Evolutionary conservation across 2,329 filamentous ascomycete genomes (phyloP), one percentile per base, ranked within the genome.

Genomic region (Ophioceras dolichostomum): DNA sequence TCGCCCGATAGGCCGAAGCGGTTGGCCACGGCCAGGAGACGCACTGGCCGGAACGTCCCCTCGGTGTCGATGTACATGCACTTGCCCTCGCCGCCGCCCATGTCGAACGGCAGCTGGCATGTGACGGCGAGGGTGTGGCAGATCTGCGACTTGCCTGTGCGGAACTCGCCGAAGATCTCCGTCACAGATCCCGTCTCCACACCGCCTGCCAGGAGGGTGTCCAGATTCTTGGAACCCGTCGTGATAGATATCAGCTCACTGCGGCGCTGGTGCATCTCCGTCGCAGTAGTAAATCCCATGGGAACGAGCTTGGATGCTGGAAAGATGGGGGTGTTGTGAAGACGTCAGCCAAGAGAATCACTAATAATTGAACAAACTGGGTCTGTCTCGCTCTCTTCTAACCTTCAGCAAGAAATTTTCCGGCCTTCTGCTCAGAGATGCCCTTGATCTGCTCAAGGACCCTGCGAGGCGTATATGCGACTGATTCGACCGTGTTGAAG

Each of bases 51-150:
- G 56, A 98, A 98, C 1, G 91, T 98, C 42, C 91, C 93, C 58
- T 98, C 91, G 0, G 91, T 98, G 51, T 98, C 91, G 47, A 98
- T 98, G 53, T 98, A 98, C 35, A 98, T 70, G 53, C 93, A 98
- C 57, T 98, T 98, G 33, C 91, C 91, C 61, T 98, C 91, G 21
- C 93, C 91, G 39, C 91, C 91, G 37, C 91, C 93, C 89, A 96
- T 96, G 54, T 98, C 91, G 55, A 98, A 96, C 1, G 91, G 91
- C 31, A 98, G 60, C 59, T 98, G 91, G 55, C 93, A 98, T 33
- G 91, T 98, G 21, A 98, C 91, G 1, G 93, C 91, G n/a, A 98
- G 70, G 0, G 91, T 98, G 57, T 98, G 93, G 51, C 91, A 98
- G 40, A 98, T 89, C 60, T 98, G 91, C 65, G 87, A 94, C 64